These are phyloP conservation scores for Rhizopogon roseolus DNA, from an alignment of 768 basidiomycete species.

Conservation along the genomic window DNA sequence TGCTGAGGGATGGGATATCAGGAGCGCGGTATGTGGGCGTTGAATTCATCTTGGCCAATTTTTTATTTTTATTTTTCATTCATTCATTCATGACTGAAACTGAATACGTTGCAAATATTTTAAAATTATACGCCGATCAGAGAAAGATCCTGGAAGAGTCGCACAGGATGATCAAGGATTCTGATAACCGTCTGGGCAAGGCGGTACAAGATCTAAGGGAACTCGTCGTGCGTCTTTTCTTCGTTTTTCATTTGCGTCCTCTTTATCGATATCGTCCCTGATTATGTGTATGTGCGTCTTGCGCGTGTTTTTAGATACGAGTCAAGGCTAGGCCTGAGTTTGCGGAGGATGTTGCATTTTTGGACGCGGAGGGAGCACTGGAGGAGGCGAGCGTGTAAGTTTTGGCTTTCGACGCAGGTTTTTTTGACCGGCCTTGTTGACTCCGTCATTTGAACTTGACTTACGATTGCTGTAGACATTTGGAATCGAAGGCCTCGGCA, in stretches of 20 bases:
- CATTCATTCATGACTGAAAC: conserved; percentile 1
- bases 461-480: neutral
- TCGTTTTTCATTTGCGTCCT: conserved; percentile 2
- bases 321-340: conserved; percentile 24
- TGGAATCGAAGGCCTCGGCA: neutral
- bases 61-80: neutral
- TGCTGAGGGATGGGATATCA: conserved; percentile 74
- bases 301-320: conserved; percentile 17
- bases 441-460: no score
- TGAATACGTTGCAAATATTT: no score
- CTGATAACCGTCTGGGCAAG: conserved; percentile 53
- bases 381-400: conserved; percentile 45
- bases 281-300: conserved; percentile 1
- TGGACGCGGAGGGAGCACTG: conserved; percentile 56
- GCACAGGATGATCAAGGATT: conserved; percentile 74
- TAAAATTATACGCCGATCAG: conserved; percentile 30
- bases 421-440: neutral
- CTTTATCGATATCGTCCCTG: conserved; percentile 7
- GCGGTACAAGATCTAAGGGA: conserved; percentile 60
- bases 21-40: conserved; percentile 56
- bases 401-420: neutral
- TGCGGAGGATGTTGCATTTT: conserved; percentile 34
- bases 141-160: conserved; percentile 70
- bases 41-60: neutral
- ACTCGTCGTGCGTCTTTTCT: conserved; percentile 55